A percentile compares a stretch with the other conserved stretches of the same genome.
Conservation (phyloP, 2,329 filamentous ascomycete species). For the Alternaria solani region DNA sequence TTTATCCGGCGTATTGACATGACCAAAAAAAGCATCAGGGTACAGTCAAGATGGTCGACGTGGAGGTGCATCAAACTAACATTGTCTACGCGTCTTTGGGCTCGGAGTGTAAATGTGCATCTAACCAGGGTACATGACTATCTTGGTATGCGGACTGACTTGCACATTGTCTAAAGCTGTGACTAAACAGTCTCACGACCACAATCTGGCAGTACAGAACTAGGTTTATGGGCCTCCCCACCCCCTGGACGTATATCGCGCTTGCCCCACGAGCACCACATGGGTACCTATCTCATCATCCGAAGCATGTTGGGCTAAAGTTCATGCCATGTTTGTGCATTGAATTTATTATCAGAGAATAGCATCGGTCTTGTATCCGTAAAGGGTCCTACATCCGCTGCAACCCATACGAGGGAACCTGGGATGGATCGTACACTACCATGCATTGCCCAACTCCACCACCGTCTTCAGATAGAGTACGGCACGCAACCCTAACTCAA, state of each 20-base stretch:
- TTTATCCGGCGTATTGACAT: neutral
- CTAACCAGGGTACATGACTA: neutral
- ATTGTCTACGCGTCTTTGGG: neutral
- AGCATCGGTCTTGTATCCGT: neutral
- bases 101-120: neutral
- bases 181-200: neutral
- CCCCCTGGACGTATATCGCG: conserved; percentile 1
- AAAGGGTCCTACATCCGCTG: neutral
- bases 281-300: neutral
- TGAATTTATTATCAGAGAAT: neutral
- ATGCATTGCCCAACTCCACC: neutral
- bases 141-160: neutral
- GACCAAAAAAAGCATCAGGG: neutral
- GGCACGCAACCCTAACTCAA: neutral
- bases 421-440: neutral
- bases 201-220: neutral
- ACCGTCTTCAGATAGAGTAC: neutral
- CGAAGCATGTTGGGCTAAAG: neutral
- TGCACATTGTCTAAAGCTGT: neutral
- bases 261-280: conserved; percentile 8
- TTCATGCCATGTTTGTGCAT: neutral
- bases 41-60: neutral
- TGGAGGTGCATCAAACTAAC: neutral
- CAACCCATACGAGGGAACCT: neutral
- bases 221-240: neutral